Conservation (phyloP, 2,329 filamentous ascomycete species). For the Phoma sp. region DNA sequence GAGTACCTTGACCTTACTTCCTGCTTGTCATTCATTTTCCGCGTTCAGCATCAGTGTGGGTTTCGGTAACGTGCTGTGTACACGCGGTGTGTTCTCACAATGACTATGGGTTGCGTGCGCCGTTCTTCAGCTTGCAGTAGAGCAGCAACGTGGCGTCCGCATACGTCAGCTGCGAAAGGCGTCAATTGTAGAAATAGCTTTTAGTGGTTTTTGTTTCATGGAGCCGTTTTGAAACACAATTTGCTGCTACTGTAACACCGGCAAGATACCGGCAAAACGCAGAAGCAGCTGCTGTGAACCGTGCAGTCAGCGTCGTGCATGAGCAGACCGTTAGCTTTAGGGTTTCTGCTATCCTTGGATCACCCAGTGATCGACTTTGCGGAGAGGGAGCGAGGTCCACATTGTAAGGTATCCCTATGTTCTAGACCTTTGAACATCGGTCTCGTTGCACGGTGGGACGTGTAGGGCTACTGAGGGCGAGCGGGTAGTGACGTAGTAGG, state of each 20-base stretch:
- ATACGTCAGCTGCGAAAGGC: background rate
- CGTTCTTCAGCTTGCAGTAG: no score
- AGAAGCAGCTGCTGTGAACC: constrained; percentile 3
- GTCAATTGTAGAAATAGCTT: no score
- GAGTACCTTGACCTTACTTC: background rate
- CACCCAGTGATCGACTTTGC: background rate
- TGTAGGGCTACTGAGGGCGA: background rate
- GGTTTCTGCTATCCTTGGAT: background rate
- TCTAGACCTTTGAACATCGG: background rate
- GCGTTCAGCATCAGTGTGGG: no score
- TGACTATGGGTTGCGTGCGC: no score
- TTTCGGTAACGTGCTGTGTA: background rate
- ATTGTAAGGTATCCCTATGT: background rate
- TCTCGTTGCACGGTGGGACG: background rate
- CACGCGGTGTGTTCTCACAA: background rate
- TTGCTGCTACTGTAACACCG: background rate
- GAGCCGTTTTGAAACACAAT: background rate
- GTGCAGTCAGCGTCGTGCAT: constrained; percentile 3
- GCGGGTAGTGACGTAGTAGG: constrained; percentile 4
- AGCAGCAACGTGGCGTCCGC: background rate
- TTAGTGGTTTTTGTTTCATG: background rate
- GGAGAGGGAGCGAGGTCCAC: background rate
- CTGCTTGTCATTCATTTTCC: background rate
- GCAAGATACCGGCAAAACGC: constrained; percentile 1
- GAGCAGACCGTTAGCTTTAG: background rate